Evolutionary conservation across 176 grass and related monocot species (phyloP).

Genomic region (Cenchrus fungigraminus): DNA sequence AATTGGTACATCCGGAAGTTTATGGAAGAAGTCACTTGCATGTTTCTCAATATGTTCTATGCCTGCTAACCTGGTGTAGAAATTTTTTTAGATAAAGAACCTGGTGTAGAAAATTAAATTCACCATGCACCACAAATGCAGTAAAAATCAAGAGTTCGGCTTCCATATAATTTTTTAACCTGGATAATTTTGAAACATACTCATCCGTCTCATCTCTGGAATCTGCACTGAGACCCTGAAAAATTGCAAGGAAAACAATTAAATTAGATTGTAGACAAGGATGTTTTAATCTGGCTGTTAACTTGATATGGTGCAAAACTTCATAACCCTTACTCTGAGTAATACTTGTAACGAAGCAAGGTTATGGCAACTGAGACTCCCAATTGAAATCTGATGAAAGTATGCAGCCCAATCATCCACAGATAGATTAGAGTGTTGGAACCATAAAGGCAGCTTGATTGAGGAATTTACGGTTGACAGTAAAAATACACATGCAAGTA

Average conservation of each 20-base stretch:
- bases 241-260: constrained; percentile 27
- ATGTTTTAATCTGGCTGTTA: not conserved
- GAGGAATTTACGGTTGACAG: constrained; percentile 65
- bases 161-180: constrained; percentile 43
- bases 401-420: constrained; percentile 85
- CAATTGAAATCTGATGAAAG: constrained; percentile 81
- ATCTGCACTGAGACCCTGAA: constrained; percentile 46
- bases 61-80: no score
- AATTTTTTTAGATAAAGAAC: not conserved
- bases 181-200: constrained; percentile 35
- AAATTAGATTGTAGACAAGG: no score
- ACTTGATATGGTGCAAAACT: constrained; percentile 43
- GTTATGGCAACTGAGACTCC: constrained; percentile 57
- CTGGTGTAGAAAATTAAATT: constrained; percentile 41
- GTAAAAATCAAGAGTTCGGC: constrained; percentile 26
- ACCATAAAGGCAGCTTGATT: constrained; percentile 49
- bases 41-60: constrained; percentile 68
- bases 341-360: constrained; percentile 37
- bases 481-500: constrained; percentile 74
- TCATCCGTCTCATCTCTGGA: constrained; percentile 31
- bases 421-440: constrained; percentile 57
- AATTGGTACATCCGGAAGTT: constrained; percentile 72
- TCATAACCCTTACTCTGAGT: constrained; percentile 19
- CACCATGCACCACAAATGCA: constrained; percentile 22
- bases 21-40: constrained; percentile 66